A percentile compares a stretch with the other conserved stretches of the same genome.
These are phyloP conservation scores for Corinectria fuckeliana DNA, from an alignment of 2,329 filamentous ascomycete species.

Conservation along the genomic window DNA sequence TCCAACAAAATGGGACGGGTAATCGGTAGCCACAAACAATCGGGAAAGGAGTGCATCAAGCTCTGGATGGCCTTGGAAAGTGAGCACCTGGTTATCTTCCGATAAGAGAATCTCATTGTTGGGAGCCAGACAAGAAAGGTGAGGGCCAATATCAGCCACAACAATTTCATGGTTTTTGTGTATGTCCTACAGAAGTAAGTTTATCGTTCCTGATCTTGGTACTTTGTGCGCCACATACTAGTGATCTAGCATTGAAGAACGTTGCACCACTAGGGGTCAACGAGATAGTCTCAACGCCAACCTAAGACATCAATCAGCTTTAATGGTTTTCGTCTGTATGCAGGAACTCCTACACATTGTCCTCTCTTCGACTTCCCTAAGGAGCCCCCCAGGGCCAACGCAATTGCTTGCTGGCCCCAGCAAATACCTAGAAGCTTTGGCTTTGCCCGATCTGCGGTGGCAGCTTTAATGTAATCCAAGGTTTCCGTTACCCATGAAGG, in stretches of 20 bases:
- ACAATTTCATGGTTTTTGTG: slow-evolving; percentile 1
- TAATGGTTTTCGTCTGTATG: not conserved
- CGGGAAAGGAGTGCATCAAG: not conserved
- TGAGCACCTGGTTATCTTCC: slow-evolving; percentile 1
- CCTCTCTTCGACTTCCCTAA: not conserved
- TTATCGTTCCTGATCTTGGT: not conserved
- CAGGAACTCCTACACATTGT: not conserved
- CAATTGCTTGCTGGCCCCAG: slow-evolving; percentile 9
- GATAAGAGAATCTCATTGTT: slow-evolving; percentile 4
- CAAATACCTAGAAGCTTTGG: slow-evolving; percentile 3
- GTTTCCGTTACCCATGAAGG: slow-evolving; percentile 2
- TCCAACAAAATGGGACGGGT: not conserved
- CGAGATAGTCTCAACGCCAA: no score
- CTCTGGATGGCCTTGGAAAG: slow-evolving; percentile 4
- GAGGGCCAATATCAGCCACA: not conserved
- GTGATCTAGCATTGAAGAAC: no score
- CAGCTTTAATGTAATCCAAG: not conserved
- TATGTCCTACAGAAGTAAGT: not conserved
- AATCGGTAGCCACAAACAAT: not conserved
- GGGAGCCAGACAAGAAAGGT: not conserved
- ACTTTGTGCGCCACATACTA: not conserved
- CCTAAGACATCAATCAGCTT: no score
- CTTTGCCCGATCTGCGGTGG: not conserved
- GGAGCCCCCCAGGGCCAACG: not conserved
- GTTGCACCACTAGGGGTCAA: no score